A percentile compares a stretch with the other conserved stretches of the same genome.
phyloP scores from a whole-genome alignment of 768 basidiomycete genomes.

The Tricholoma terreum region DNA sequence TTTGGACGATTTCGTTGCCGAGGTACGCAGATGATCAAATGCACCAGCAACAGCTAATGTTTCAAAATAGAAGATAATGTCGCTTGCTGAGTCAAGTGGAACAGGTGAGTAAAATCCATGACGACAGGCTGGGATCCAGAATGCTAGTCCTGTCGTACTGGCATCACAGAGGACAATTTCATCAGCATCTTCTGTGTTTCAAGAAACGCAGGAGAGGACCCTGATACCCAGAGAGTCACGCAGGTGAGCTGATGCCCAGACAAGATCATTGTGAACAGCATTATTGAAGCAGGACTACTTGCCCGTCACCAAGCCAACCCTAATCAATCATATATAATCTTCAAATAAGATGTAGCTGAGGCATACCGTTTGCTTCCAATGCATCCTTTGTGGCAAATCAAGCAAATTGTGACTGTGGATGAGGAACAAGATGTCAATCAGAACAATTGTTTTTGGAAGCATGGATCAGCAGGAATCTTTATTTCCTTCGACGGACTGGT shows the following conservation, averaged over 20 bases:
- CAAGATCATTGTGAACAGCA: too few species aligned
- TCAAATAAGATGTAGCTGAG: conserved; percentile 35
- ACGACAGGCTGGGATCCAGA: conserved; percentile 13
- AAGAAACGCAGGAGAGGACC: conserved; percentile 15
- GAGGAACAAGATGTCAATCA: conserved; percentile 28
- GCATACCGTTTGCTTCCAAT: too few species aligned
- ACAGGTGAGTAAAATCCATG: conserved; percentile 12
- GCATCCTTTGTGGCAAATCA: too few species aligned
- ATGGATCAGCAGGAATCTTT: conserved; percentile 12
- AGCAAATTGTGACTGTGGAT: conserved; percentile 23
- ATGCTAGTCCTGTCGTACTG: conserved; percentile 12
- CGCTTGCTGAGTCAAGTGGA: neutral
- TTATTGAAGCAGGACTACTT: too few species aligned
- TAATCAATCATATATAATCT: conserved; percentile 16
- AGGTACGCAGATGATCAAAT: neutral
- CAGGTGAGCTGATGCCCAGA: conserved; percentile 27
- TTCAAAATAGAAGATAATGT: conserved; percentile 25
- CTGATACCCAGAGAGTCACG: conserved; percentile 14
- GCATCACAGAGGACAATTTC: conserved; percentile 21
- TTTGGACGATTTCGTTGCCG: neutral
- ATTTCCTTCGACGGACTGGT: too few species aligned
- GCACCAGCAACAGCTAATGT: conserved; percentile 18
- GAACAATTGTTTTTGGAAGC: conserved; percentile 31
- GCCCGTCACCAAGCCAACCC: too few species aligned
- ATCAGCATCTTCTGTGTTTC: conserved; percentile 15